Conservation (phyloP, 768 basidiomycete species). For the Gyrodon lividus region DNA sequence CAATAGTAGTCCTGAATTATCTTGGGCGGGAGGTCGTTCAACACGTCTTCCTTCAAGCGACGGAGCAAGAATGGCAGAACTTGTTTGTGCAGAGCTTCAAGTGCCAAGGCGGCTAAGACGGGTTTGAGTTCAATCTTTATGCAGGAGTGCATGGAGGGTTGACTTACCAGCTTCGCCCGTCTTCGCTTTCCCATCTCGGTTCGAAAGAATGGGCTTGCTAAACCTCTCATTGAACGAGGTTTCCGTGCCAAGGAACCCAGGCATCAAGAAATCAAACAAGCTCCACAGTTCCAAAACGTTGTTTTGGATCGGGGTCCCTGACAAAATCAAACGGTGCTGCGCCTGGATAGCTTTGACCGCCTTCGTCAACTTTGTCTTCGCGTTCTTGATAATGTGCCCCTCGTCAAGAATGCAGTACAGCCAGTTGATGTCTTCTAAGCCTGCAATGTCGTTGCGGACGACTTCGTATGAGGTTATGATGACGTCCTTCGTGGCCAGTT, state of each 20-base stretch:
- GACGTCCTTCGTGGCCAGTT: constrained; percentile 74
- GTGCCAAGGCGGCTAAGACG: constrained; percentile 77
- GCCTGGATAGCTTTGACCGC: constrained; percentile 90
- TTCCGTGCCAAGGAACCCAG: constrained; percentile 97
- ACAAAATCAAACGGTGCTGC: constrained; percentile 91
- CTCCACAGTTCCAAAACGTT: constrained; percentile 99
- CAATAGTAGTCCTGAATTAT: constrained; percentile 99
- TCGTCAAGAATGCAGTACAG: constrained; percentile 97
- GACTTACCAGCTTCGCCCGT: constrained; percentile 88
- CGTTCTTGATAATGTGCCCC: constrained; percentile 98
- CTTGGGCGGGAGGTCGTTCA: constrained; percentile 94
- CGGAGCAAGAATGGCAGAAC: constrained; percentile 97
- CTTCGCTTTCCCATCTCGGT: constrained; percentile 93
- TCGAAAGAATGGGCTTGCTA: constrained; percentile 92
- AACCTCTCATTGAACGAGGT: constrained; percentile 92
- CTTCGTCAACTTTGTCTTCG: constrained; percentile 95
- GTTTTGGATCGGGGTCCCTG: constrained; percentile 98
- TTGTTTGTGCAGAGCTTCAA: constrained; percentile 97
- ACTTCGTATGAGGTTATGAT: constrained; percentile 98
- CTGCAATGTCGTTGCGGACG: constrained; percentile 88
- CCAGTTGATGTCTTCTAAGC: constrained; percentile 75
- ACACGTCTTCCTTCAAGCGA: constrained; percentile 94
- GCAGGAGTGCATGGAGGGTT: neutral
- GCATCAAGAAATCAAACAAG: constrained; percentile 99
- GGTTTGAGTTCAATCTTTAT: constrained; percentile 1